These are phyloP conservation scores for Trematosphaeria pertusa DNA, from an alignment of 2,329 filamentous ascomycete species.

Conservation along the genomic window DNA sequence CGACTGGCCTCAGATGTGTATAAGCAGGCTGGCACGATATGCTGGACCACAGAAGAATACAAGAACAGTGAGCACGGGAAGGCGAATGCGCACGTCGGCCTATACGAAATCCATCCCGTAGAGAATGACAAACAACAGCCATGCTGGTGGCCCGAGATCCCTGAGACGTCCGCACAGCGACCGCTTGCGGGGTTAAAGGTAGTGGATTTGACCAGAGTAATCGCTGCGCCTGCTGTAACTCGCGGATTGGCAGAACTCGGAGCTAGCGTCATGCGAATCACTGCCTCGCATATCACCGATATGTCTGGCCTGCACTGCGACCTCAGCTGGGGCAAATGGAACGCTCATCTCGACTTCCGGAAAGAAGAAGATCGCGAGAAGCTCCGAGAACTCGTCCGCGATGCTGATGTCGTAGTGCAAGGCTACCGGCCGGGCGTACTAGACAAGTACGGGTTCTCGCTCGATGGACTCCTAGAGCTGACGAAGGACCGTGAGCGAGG, in stretches of 20 bases:
- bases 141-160: slow-evolving; percentile 52
- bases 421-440: slow-evolving; percentile 59
- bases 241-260: slow-evolving; percentile 55
- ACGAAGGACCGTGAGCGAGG: slow-evolving; percentile 51
- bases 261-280: slow-evolving; percentile 57
- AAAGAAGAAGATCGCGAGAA: slow-evolving; percentile 47
- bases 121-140: slow-evolving; percentile 36
- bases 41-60: slow-evolving; percentile 49
- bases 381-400: slow-evolving; percentile 51
- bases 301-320: slow-evolving; percentile 53
- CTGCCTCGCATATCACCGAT: slow-evolving; percentile 50
- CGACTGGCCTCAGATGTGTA: slow-evolving; percentile 45
- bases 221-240: slow-evolving; percentile 56
- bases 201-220: slow-evolving; percentile 58
- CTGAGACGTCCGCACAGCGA: slow-evolving; percentile 40
- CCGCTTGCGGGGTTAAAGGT: slow-evolving; percentile 59
- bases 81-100: slow-evolving; percentile 50
- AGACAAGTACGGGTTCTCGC: slow-evolving; percentile 56
- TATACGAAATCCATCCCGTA: slow-evolving; percentile 49
- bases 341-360: slow-evolving; percentile 53
- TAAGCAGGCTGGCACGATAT: slow-evolving; percentile 52
- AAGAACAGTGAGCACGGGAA: slow-evolving; percentile 50
- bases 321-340: slow-evolving; percentile 61
- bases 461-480: slow-evolving; percentile 51
- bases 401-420: slow-evolving; percentile 60